Conservation (phyloP, 345 rosid species). For the Leavenworthia alabamica region DNA sequence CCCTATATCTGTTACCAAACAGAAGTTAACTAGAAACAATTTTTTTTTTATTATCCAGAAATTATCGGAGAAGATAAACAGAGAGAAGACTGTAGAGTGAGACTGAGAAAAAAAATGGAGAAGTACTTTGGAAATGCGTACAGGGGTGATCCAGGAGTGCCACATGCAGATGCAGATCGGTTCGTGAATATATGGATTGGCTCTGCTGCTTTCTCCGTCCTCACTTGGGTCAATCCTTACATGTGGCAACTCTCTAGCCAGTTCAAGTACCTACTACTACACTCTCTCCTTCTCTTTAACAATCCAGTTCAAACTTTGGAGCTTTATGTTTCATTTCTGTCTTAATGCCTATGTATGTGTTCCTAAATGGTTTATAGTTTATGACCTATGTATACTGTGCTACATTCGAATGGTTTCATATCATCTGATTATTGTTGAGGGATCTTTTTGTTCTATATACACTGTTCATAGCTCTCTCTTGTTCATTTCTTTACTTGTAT, state of each 20-base stretch:
- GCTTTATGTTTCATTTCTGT: neutral
- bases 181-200: conserved; percentile 85
- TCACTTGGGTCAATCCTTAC: conserved; percentile 67
- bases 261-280: conserved; percentile 70
- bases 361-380: conserved; percentile 3
- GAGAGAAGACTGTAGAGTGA: neutral
- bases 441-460: neutral
- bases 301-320: neutral
- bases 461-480: neutral
- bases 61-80: conserved; percentile 4
- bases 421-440: neutral
- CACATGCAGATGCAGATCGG: conserved; percentile 66
- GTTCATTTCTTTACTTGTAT: neutral
- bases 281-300: neutral
- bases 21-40: neutral
- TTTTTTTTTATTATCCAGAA: conserved; percentile 15
- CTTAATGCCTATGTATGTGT: neutral
- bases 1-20: conserved; percentile 10
- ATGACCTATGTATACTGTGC: neutral
- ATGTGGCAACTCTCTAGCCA: conserved; percentile 75
- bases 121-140: conserved; percentile 88
- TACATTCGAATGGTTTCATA: neutral
- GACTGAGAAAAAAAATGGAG: conserved; percentile 43
- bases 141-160: conserved; percentile 93
- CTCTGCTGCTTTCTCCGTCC: conserved; percentile 57